Base-by-base conservation (phyloP, 2,329 filamentous ascomycete species). In the Mollisia scopiformis region DNA sequence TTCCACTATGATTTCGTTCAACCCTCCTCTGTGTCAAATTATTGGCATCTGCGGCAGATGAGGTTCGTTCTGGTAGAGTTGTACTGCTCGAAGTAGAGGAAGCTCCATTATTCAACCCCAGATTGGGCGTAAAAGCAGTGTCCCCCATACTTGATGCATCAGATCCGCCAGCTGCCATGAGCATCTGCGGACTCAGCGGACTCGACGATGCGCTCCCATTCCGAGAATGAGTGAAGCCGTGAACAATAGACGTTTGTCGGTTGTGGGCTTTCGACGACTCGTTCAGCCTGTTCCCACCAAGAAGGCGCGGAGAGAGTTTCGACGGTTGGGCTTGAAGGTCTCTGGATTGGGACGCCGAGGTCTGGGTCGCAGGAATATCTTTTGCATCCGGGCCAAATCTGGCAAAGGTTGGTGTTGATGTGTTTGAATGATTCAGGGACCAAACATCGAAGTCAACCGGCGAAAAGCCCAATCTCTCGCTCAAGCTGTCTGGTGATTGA, bases 211-310 rank as follows among this genome's bases (percentile, higher is more conserved):
- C 87, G 78, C 93, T 97, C 69, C 93, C 90, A 83, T 96, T 96
- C 77, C 94, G 83, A 70, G 85, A 90, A 77, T 99, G 95, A 75
- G 97, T 93, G 68, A 96, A 88, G 71, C 95, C 94, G 86, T 98
- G 92, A 59, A 98, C 93, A 69, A 98, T 97, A 52, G 94, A 98
- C 0, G 94, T 96, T 79, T 99, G 93, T 58, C 95, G 89, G 77
- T 98, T 93, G 75, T 99, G 81, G 77, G 68, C 76, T 72, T 87
- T 88, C 51, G 78, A n/a, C n/a, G n/a, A 80, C 67, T 88, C 85
- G 62, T 82, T 75, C n/a, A 79, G 72, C 66, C 83, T 80, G 68
- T 59, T 65, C 28, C 64, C 64, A 8, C 62, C 33, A 55, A 68
- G 62, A 11, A 71, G 55, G 58, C 69, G 71, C 35, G 71, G 70